Base-by-base conservation (phyloP, 371 early-diverging fungal species). In the Massospora cicadina region DNA sequence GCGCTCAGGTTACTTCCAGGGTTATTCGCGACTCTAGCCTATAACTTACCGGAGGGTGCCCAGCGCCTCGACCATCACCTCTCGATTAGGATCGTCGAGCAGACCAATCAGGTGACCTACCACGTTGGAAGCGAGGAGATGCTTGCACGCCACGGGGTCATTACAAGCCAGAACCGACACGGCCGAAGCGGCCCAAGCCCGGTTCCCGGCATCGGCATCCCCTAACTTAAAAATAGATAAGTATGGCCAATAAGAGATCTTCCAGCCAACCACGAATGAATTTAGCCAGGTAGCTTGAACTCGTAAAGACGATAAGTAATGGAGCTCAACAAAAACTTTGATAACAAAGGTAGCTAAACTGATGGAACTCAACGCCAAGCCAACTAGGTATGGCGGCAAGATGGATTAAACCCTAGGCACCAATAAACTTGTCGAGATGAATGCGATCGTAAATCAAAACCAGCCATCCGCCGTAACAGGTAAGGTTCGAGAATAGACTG, bases 181-280 rank as follows among this genome's bases (percentile, higher is more conserved):
- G 65, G 89, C 85, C 1, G 92, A 85, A 2, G 89, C 89, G 0
- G 94, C 90, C 93, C 93, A 92, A 0, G 84, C 86, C 23, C 92
- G 78, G 60, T 93, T 92, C 63, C 79, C 82, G 29, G 84, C 74
- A 60, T 83, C 82, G 30, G 75, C 67, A 0, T 85, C 78, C 10
- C 74, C 72, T 3, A 89, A 69, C 86, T 88, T 67, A 5, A 69
- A 30, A 17, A 17, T n/a, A n/a, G n/a, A n/a, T n/a, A n/a, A n/a
- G n/a, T n/a, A n/a, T n/a, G n/a, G n/a, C 65, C 62, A 54, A 67
- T 29, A 56, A 69, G 64, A 58, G 21, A 12, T 65, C n/a, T n/a
- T n/a, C n/a, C n/a, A n/a, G n/a, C n/a, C n/a, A n/a, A n/a, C n/a
- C n/a, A n/a, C n/a, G n/a, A n/a, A n/a, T n/a, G n/a, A n/a, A n/a